Evolutionary conservation across 768 basidiomycete species (phyloP), one percentile per base, ranked within the genome.

Genomic region (Scleroderma citrinum): DNA sequence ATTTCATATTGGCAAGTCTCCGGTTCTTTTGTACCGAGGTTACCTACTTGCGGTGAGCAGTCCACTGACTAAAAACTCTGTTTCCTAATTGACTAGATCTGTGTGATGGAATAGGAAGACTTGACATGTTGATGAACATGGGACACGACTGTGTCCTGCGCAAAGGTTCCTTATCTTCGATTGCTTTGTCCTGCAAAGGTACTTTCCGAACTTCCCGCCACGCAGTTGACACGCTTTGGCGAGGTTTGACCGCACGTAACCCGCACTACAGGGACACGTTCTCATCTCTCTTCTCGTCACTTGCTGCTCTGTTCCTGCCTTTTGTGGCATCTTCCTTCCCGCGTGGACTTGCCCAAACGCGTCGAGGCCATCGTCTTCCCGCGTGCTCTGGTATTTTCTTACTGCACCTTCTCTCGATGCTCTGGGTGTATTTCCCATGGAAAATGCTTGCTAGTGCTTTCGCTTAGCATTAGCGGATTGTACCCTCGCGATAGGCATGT

Each of bases 261-360:
- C 81, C 76, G 80, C 80, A 76, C 73, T 72, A 75, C 70, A 72
- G 70, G 68, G 77, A 75, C 81, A 82, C 77, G 81, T 82, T 81
- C 71, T 69, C 65, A 67, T 64, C 69, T 65, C 70, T 63, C 67
- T 68, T 69, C 62, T 65, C 68, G 64, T 80, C 80, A 75, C 65
- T 63, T 70, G 62, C 71, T 66, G 78, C 73, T 64, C 68, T 78
- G 53, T 52, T 76, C 66, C 64, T 85, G 67, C 83, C 81, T 73
- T 75, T 78, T 77, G 56, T 46, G 72, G 77, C 47, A 48, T 64
- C 70, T 76, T 76, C 74, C 70, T 70, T 50, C 53, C 50, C 58
- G 59, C 59, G 57, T 67, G 65, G 49, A 48, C 30, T 56, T 53
- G 52, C 51, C 51, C 59, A 61, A 52, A 53, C 53, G 56, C 58